Evolutionary conservation across 805 yeast species (phyloP), one percentile per base, ranked within the genome.

Genomic region (Saccharomycopsis fodiens): DNA sequence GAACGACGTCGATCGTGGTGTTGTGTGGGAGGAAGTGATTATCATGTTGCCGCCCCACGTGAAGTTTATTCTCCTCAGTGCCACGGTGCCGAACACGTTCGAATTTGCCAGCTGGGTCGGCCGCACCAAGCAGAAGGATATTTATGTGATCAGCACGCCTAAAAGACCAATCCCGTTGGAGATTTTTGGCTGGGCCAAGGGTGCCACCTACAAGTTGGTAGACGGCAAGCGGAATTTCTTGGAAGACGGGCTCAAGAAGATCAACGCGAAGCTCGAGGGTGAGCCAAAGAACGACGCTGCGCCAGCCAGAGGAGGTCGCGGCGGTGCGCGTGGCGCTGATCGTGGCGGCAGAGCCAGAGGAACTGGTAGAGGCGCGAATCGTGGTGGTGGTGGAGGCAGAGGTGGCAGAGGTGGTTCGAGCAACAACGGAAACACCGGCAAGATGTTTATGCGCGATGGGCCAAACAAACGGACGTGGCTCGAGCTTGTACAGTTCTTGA

Each of bases 71-170:
- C 68, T 93, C 35, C 69, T 93, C 34, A 86, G 96, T 10, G 99
- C 99, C 3, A 93, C 99, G 0, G 97, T 93, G 5, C 98, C 99
- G n/a, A 93, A 93, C 60, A 91, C 98, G 0, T 84, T 76, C 60
- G 99, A 93, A 59, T 93, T 93, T 71, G 99, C 99, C 6, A 85
- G 83, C 53, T 93, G 99, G 99, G 91, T 93, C 16, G 97, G 99
- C 3, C 74, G 98, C 62, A 93, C 98, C 0, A 93, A 93, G 59
- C 89, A 86, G 56, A 91, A 89, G 61, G 95, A 93, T 57, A 91
- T 93, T 6, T 91, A 93, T 57, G 98, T 93, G 40, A 93, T 93
- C 17, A 87, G 96, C 0, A 93, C 99, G 0, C 88, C 95, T 10
- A 86, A 93, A 61, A 79, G 99, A 60, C 99, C 99, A 0, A 94